These are phyloP conservation scores for Leptodontidium sp. DNA, from an alignment of 2,329 filamentous ascomycete species.

Conservation along the genomic window DNA sequence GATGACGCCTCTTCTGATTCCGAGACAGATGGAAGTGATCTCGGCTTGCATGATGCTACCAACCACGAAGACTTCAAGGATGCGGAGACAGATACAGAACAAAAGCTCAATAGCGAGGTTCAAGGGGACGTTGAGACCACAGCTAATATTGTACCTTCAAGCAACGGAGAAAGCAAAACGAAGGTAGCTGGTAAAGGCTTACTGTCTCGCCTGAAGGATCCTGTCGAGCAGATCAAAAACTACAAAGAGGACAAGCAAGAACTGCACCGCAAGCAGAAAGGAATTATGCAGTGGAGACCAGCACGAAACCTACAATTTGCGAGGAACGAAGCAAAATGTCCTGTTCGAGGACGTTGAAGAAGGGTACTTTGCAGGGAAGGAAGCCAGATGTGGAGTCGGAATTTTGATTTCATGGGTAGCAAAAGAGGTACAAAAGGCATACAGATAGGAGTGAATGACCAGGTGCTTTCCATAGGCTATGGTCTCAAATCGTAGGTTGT, in stretches of 20 bases:
- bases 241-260: constrained; percentile 74
- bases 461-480: no score
- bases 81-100: background rate
- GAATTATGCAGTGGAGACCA: constrained; percentile 94
- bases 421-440: background rate
- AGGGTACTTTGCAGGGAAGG: constrained; percentile 79
- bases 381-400: constrained; percentile 66
- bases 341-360: constrained; percentile 78
- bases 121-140: background rate
- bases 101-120: background rate
- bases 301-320: constrained; percentile 86
- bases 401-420: background rate
- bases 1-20: constrained; percentile 35
- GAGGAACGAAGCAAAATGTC: constrained; percentile 86
- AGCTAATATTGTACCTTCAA: background rate
- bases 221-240: constrained; percentile 65
- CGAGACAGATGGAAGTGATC: constrained; percentile 50
- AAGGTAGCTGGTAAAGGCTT: constrained; percentile 23
- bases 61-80: constrained; percentile 26
- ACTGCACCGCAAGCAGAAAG: constrained; percentile 85
- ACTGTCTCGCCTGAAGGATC: constrained; percentile 53
- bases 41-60: constrained; percentile 66
- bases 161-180: background rate
- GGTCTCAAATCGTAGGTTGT: background rate
- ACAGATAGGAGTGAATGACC: background rate